phyloP scores from a whole-genome alignment of 2,329 filamentous ascomycete genomes.

The Aspergillus fijiensis region DNA sequence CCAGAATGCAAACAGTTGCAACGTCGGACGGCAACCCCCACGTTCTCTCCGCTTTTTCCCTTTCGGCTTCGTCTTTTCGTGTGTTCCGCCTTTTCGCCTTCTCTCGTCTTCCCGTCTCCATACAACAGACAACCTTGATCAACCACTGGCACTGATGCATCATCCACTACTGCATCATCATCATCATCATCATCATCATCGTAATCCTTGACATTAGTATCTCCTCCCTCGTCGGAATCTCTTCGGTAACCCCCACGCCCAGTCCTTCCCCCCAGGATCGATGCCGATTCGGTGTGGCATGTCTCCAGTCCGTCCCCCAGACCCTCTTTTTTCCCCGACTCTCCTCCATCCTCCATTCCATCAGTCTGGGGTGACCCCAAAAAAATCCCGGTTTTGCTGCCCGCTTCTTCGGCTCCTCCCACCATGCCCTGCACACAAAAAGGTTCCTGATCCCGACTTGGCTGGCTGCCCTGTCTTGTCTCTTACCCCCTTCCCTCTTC shows the following conservation, averaged over 20 bases:
- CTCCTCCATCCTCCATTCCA: not conserved
- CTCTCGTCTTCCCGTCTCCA: slow-evolving; percentile 2
- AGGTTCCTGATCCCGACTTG: slow-evolving; percentile 8
- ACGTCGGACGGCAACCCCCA: not conserved
- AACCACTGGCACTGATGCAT: too few species aligned
- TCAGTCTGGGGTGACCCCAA: not conserved
- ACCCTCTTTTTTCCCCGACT: slow-evolving; percentile 3
- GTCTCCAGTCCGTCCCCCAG: slow-evolving; percentile 4
- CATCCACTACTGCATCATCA: too few species aligned
- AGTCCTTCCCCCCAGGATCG: slow-evolving; percentile 5
- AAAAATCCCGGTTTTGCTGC: slow-evolving; percentile 2
- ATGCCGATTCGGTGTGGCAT: slow-evolving; percentile 2
- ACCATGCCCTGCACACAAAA: slow-evolving; percentile 15
- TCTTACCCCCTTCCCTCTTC: not conserved
- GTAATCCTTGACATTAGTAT: too few species aligned
- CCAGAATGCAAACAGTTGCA: too few species aligned
- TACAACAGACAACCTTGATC: not conserved
- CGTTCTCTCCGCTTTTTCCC: slow-evolving; percentile 2
- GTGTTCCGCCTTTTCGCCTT: not conserved
- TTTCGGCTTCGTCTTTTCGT: slow-evolving; percentile 1
- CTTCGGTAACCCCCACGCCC: slow-evolving; percentile 9
- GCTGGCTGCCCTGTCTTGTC: not conserved
- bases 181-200: not conserved
- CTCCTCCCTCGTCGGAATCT: not conserved
- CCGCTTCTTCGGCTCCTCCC: slow-evolving; percentile 9